Conservation (phyloP, 345 rosid genomes). For the Melastoma malabathricum region DNA sequence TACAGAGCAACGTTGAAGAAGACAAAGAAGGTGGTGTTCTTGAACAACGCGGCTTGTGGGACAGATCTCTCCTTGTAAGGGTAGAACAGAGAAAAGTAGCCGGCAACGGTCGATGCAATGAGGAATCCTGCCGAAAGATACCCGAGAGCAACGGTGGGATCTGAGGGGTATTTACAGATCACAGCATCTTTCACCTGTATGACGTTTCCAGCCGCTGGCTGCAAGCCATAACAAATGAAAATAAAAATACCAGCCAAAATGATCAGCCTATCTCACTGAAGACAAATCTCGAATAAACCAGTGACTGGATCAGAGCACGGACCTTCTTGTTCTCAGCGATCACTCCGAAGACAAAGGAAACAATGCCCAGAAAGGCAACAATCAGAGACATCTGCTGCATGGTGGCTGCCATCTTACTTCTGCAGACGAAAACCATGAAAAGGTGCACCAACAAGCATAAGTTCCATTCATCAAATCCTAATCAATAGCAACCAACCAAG, state of each 20-base stretch:
- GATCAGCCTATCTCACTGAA: neutral
- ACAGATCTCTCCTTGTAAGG: constrained; percentile 67
- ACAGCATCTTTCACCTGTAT: too few species aligned
- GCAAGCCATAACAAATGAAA: neutral
- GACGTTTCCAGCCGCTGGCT: constrained; percentile 70
- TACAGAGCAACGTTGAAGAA: constrained; percentile 78
- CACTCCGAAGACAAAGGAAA: constrained; percentile 58
- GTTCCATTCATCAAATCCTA: neutral
- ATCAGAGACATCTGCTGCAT: constrained; percentile 48
- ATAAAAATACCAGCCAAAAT: neutral
- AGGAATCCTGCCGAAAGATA: constrained; percentile 57
- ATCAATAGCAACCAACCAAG: too few species aligned
- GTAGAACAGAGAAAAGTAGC: constrained; percentile 51
- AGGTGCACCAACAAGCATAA: neutral
- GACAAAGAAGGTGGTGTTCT: constrained; percentile 37
- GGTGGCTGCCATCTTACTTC: constrained; percentile 38
- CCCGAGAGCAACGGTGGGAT: constrained; percentile 58
- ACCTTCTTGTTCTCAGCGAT: constrained; percentile 86
- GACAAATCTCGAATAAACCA: too few species aligned
- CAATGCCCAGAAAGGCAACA: constrained; percentile 35
- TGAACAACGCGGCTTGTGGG: constrained; percentile 51
- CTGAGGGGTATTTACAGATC: constrained; percentile 73
- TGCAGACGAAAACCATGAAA: neutral
- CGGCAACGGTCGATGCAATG: constrained; percentile 28
- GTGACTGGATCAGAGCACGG: neutral